Percentiles rank a stretch among this genome's conserved stretches.
These are phyloP conservation scores for Dissoconium aciculare DNA, from an alignment of 2,329 filamentous ascomycete species.

Conservation along the genomic window DNA sequence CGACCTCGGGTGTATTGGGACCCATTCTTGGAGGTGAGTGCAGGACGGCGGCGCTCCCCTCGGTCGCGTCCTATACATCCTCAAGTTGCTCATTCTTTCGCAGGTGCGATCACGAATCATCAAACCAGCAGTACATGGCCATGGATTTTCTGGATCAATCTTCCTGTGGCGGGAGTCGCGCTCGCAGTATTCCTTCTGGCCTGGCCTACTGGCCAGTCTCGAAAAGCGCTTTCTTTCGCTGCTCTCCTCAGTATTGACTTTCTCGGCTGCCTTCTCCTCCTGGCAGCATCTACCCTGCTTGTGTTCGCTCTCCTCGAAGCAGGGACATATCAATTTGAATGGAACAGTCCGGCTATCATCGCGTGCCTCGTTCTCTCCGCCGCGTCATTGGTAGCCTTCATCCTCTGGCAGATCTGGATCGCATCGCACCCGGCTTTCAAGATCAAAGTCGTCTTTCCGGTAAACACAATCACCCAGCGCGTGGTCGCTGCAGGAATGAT, in stretches of 20 bases:
- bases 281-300: slow-evolving; percentile 40
- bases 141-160: slow-evolving; percentile 44
- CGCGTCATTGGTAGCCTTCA: slow-evolving; percentile 24
- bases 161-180: slow-evolving; percentile 36
- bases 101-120: slow-evolving; percentile 6
- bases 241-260: slow-evolving; percentile 34
- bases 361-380: slow-evolving; percentile 29
- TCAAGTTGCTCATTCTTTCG: too few species aligned
- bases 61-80: too few species aligned
- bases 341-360: slow-evolving; percentile 31
- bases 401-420: slow-evolving; percentile 27
- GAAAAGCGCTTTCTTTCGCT: slow-evolving; percentile 30
- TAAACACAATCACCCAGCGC: slow-evolving; percentile 34
- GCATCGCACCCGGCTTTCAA: slow-evolving; percentile 16
- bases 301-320: slow-evolving; percentile 45
- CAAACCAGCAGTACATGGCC: slow-evolving; percentile 3
- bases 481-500: slow-evolving; percentile 33
- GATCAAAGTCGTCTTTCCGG: slow-evolving; percentile 42
- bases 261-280: slow-evolving; percentile 38
- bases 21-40: slow-evolving; percentile 11
- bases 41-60: too few species aligned
- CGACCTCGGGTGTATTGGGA: slow-evolving; percentile 8
- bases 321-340: slow-evolving; percentile 27
- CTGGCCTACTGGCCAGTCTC: slow-evolving; percentile 32
- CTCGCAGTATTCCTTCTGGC: slow-evolving; percentile 33